These are phyloP conservation scores for Smallanthus sonchifolius DNA, from an alignment of 129 eudicot genomes.

Conservation along the genomic window DNA sequence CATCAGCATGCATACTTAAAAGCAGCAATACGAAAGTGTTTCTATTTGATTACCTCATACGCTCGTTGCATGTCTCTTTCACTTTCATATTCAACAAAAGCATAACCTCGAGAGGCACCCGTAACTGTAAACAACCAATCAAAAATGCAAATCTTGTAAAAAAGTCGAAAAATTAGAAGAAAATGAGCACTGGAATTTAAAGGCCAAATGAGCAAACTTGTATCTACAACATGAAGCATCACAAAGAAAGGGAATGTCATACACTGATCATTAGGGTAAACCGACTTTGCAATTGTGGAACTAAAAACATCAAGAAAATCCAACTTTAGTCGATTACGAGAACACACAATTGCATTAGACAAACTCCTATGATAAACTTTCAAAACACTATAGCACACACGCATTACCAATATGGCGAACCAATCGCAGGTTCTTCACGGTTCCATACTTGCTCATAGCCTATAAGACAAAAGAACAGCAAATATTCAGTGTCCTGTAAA, in stretches of 20 bases:
- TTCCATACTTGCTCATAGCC: conserved; percentile 88
- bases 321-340: neutral
- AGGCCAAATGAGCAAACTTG: neutral
- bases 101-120: conserved; percentile 96
- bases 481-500: neutral
- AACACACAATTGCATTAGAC: neutral
- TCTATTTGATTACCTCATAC: conserved; percentile 56
- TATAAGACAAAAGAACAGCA: conserved; percentile 27
- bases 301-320: neutral
- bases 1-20: conserved; percentile 1
- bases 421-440: conserved; percentile 75
- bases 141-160: neutral
- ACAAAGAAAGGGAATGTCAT: neutral
- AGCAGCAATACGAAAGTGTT: neutral
- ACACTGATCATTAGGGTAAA: neutral
- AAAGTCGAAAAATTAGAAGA: neutral
- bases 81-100: conserved; percentile 77
- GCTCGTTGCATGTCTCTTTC: conserved; percentile 93
- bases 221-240: neutral
- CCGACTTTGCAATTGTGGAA: neutral
- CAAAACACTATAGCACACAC: neutral
- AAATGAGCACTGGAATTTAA: neutral
- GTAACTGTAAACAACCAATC: conserved; percentile 57
- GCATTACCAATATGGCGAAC: conserved; percentile 81
- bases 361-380: neutral